A percentile compares a stretch with the other conserved stretches of the same genome.
phyloP scores from a whole-genome alignment of 441 rosid species.

The Erodium texanum region DNA sequence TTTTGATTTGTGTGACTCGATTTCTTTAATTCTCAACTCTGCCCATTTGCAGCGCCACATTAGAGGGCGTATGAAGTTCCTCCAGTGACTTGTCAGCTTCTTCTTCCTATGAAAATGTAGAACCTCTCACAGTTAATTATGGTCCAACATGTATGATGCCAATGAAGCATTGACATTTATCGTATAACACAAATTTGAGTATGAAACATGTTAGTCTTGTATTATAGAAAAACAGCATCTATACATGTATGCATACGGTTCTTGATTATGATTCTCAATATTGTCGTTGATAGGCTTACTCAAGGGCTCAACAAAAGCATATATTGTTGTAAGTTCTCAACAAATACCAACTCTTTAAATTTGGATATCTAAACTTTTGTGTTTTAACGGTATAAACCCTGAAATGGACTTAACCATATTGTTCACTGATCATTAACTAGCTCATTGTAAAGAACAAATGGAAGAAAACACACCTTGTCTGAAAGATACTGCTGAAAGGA shows the following conservation, averaged over 20 bases:
- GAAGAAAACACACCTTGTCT: constrained; percentile 38
- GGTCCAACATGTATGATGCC: neutral
- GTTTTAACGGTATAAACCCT: neutral
- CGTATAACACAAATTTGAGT: neutral
- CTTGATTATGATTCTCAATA: neutral
- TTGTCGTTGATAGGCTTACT: neutral
- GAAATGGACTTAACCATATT: neutral
- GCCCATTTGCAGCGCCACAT: constrained; percentile 95
- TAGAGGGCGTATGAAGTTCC: constrained; percentile 64
- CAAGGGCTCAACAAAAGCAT: neutral
- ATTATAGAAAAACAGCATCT: neutral
- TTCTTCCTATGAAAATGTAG: constrained; percentile 50
- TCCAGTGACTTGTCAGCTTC: constrained; percentile 81
- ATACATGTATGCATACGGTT: neutral
- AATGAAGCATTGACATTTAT: neutral
- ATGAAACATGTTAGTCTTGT: neutral
- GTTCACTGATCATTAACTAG: neutral
- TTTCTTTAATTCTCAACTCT: constrained; percentile 63
- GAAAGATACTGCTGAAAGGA: constrained; percentile 44
- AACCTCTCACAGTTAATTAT: constrained; percentile 11
- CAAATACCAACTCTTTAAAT: neutral
- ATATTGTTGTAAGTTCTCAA: neutral
- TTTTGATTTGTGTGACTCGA: constrained; percentile 52
- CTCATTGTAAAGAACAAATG: neutral
- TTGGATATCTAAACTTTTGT: neutral